A percentile compares a stretch with the other conserved stretches of the same genome.
phyloP scores from a whole-genome alignment of 2,329 filamentous ascomycete genomes.

The Aureobasidium sp. region DNA sequence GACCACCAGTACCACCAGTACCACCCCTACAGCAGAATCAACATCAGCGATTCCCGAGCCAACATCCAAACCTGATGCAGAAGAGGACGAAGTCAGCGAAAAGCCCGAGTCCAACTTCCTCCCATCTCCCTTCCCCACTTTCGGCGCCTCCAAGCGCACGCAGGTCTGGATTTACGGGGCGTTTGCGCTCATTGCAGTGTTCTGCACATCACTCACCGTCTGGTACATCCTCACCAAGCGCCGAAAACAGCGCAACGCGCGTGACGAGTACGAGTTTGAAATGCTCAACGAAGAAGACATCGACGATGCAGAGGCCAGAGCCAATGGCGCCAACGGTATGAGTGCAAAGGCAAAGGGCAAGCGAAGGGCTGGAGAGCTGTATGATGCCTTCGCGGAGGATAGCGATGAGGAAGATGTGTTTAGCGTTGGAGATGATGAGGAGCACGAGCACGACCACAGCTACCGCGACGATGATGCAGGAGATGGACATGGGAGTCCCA shows the following conservation, averaged over 20 bases:
- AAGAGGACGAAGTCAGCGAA: constrained; percentile 18
- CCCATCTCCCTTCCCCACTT: constrained; percentile 82
- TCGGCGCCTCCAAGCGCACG: constrained; percentile 78
- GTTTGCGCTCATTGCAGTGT: constrained; percentile 73
- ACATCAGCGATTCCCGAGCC: constrained; percentile 15
- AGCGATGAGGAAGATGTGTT: constrained; percentile 56
- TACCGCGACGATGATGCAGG: constrained; percentile 19
- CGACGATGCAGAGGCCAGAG: constrained; percentile 38
- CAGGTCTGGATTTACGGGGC: constrained; percentile 93
- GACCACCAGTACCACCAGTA: constrained; percentile 20
- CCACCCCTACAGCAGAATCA: constrained; percentile 21
- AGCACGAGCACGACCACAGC: constrained; percentile 25
- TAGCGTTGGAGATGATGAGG: constrained; percentile 33
- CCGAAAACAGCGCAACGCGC: constrained; percentile 56
- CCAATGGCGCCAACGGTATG: constrained; percentile 29
- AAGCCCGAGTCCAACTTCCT: constrained; percentile 52
- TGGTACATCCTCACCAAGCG: constrained; percentile 74
- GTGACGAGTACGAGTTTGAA: constrained; percentile 90
- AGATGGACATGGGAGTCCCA: background rate
- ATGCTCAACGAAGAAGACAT: constrained; percentile 76
- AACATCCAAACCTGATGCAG: constrained; percentile 21
- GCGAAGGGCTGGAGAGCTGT: constrained; percentile 76
- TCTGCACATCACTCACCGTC: constrained; percentile 71
- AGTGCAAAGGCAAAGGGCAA: constrained; percentile 38
- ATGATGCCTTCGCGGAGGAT: constrained; percentile 94